phyloP scores from a whole-genome alignment of 768 basidiomycete species.

The Termitomyces sp. region DNA sequence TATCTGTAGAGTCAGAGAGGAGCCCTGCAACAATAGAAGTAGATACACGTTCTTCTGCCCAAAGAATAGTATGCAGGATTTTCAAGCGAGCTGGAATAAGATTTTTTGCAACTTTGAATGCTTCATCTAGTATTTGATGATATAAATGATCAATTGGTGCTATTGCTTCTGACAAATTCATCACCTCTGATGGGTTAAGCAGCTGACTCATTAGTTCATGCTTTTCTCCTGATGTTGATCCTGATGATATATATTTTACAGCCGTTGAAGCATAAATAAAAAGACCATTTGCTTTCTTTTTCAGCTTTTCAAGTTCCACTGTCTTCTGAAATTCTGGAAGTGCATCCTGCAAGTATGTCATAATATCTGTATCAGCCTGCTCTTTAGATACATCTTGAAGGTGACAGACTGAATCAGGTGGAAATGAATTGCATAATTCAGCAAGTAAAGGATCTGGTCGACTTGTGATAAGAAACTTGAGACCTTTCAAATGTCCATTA shows the following conservation, averaged over 20 bases:
- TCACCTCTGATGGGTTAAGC: background rate
- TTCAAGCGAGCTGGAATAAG: background rate
- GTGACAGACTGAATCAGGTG: constrained; percentile 10
- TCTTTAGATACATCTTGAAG: constrained; percentile 1
- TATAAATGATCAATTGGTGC: background rate
- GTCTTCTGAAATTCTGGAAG: background rate
- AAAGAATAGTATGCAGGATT: constrained; percentile 16
- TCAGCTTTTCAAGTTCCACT: background rate
- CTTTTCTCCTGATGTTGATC: background rate
- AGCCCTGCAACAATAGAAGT: constrained; percentile 12
- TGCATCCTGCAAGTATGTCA: background rate
- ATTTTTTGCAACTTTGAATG: background rate
- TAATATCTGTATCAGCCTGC: background rate
- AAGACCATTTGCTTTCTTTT: background rate
- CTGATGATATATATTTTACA: background rate
- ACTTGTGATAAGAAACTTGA: too few relatives aligned
- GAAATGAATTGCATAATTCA: constrained; percentile 11
- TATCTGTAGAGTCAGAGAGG: background rate
- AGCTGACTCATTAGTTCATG: background rate
- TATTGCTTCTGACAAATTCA: background rate
- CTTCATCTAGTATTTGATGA: background rate
- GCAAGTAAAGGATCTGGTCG: constrained; percentile 4
- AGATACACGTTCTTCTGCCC: constrained; percentile 4
- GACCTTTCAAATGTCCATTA: background rate
- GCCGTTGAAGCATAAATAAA: background rate